Percentiles rank a stretch among this genome's conserved stretches.
Conservation (phyloP, 2,329 filamentous ascomycete species). For the Claviceps fusiformis region DNA sequence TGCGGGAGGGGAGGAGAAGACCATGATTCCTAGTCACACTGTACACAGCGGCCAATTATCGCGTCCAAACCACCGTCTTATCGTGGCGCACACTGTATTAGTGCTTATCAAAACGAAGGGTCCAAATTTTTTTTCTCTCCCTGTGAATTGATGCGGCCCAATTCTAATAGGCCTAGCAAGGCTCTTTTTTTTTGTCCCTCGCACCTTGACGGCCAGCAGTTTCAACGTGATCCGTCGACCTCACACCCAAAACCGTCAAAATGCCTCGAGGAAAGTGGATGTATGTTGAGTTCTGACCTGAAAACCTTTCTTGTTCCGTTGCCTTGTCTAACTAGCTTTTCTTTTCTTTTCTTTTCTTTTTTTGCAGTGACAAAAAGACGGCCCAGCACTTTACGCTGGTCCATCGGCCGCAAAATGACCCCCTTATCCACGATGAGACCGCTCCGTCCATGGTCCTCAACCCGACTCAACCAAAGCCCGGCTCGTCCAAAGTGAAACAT, state of each 20-base stretch:
- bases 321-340: background rate
- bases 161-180: constrained; percentile 6
- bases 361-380: constrained; percentile 62
- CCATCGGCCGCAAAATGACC: constrained; percentile 93
- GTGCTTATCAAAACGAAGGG: constrained; percentile 13
- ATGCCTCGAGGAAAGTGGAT: constrained; percentile 70
- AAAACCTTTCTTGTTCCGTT: background rate
- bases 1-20: constrained; percentile 4
- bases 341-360: background rate
- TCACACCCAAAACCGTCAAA: constrained; percentile 12
- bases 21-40: constrained; percentile 14
- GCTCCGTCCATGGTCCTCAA: constrained; percentile 87
- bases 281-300: constrained; percentile 16
- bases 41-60: constrained; percentile 1
- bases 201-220: constrained; percentile 2
- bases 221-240: background rate
- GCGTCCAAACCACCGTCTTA: constrained; percentile 16
- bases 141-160: constrained; percentile 9
- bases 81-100: constrained; percentile 9
- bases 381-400: constrained; percentile 90
- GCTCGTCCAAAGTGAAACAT: constrained; percentile 40
- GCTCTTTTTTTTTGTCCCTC: background rate
- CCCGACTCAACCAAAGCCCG: constrained; percentile 35
- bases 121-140: constrained; percentile 14
- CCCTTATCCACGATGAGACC: constrained; percentile 81